A percentile compares a stretch with the other conserved stretches of the same genome.
These are phyloP conservation scores for Saprolegnia parasitica DNA, from an alignment of 352 stramenopile genomes.

Conservation along the genomic window DNA sequence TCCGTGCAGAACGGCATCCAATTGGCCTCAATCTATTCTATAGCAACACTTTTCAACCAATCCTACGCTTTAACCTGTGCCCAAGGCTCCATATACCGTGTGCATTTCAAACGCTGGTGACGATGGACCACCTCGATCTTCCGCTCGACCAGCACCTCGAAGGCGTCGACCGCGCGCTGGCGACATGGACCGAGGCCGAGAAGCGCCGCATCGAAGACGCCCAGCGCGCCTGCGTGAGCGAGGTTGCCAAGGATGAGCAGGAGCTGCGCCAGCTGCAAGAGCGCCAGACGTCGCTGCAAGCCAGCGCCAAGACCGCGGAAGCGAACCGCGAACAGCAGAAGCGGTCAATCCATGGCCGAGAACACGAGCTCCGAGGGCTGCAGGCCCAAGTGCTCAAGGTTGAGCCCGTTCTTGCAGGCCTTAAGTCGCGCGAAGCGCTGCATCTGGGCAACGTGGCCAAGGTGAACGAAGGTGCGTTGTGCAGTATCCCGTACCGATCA, in stretches of 20 bases:
- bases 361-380: constrained; percentile 18
- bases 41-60: background rate
- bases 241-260: constrained; percentile 22
- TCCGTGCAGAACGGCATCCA: background rate
- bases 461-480: constrained; percentile 14
- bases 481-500: background rate
- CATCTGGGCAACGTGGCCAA: constrained; percentile 18
- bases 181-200: constrained; percentile 15
- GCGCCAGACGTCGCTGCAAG: background rate
- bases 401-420: constrained; percentile 3
- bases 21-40: background rate
- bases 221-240: constrained; percentile 5
- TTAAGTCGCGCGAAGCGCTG: background rate
- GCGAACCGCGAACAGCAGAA: constrained; percentile 5
- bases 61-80: background rate
- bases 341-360: constrained; percentile 7
- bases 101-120: constrained; percentile 3
- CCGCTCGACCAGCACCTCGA: constrained; percentile 11
- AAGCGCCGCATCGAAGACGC: constrained; percentile 8
- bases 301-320: background rate
- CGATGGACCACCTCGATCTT: constrained; percentile 6
- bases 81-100: too few relatives aligned
- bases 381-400: constrained; percentile 19
- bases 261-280: constrained; percentile 7
- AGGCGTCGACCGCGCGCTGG: background rate